Base-by-base conservation (phyloP, 345 rosid species). In the Acer campestre region DNA sequence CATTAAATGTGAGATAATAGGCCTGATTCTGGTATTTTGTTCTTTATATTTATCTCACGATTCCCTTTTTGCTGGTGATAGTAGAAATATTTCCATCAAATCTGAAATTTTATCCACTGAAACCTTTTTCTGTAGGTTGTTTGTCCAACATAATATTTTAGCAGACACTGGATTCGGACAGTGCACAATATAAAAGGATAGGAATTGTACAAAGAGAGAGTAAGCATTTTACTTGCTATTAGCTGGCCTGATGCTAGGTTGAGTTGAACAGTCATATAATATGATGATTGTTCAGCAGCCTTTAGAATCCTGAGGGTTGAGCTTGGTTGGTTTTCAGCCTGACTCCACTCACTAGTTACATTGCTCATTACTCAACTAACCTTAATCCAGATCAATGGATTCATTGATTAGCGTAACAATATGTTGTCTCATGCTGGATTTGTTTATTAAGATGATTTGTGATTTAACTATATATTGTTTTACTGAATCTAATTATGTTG, bases 211-310 rank as follows among this genome's bases (percentile, higher is more conserved):
- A 59, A 18, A 59, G 63, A 59, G 62, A 58, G 27, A 59, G 63
- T 59, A 59, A 59, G 63, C 63, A 20, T 59, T 56, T 59, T 59
- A n/a, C 63, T 59, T 59, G 10, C 62, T 58, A 59, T n/a, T 59
- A 59, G 27, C 63, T 59, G 63, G 63, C 22, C 10, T 59, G 4
- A 18, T 20, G 25, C 63, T 59, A 59, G 63, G 63, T 20, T 59
- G 22, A 59, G 63, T 59, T 59, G 27, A 22, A 22, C 63, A 59
- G 22, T 59, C 9, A 13, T 8, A 59, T 59, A 25, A 59, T 13
- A 59, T 59, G 63, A 59, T 3, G 27, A 20, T 9, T 20, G 2
- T 59, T 59, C 27, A 59, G 22, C 12, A 18, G 63, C 27, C 23
- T n/a, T 10, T 10, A 7, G 63, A 20, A 20, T 22, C n/a, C n/a